Conservation (phyloP, 2,329 filamentous ascomycete genomes). For the Cladophialophora bantiana region DNA sequence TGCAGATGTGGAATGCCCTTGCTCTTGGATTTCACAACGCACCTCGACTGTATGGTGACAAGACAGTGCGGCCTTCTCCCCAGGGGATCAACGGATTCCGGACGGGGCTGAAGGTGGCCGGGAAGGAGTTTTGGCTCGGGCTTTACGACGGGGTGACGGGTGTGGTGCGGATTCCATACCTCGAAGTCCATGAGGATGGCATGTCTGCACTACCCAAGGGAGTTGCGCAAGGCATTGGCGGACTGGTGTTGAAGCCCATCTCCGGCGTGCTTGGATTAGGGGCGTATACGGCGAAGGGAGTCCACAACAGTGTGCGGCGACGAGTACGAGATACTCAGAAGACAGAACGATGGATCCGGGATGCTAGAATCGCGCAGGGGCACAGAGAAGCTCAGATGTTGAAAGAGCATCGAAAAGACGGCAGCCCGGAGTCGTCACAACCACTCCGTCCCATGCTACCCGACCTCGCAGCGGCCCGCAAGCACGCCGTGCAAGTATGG, state of each 20-base stretch:
- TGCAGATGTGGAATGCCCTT: constrained; percentile 58
- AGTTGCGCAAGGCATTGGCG: constrained; percentile 54
- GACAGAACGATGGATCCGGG: constrained; percentile 49
- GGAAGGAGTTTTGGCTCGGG: constrained; percentile 55
- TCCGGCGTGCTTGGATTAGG: constrained; percentile 52
- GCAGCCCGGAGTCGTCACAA: not conserved
- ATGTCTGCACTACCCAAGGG: constrained; percentile 52
- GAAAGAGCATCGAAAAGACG: constrained; percentile 15
- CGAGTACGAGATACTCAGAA: constrained; percentile 45
- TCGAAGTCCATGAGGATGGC: constrained; percentile 52
- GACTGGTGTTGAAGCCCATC: constrained; percentile 55
- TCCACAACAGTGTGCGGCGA: constrained; percentile 52
- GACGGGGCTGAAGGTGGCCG: constrained; percentile 53
- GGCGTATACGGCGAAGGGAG: constrained; percentile 53
- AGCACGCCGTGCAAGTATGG: constrained; percentile 35
- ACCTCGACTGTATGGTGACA: constrained; percentile 61
- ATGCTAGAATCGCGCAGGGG: constrained; percentile 40
- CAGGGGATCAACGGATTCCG: constrained; percentile 55
- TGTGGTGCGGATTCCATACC: constrained; percentile 53
- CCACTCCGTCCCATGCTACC: not conserved
- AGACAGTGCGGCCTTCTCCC: constrained; percentile 54
- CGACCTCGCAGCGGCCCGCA: constrained; percentile 30
- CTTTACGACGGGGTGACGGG: constrained; percentile 55
- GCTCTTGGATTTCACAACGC: constrained; percentile 62
- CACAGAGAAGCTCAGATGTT: constrained; percentile 31